phyloP scores from a whole-genome alignment of 331 rosid species.

The Spiraea crenata region DNA sequence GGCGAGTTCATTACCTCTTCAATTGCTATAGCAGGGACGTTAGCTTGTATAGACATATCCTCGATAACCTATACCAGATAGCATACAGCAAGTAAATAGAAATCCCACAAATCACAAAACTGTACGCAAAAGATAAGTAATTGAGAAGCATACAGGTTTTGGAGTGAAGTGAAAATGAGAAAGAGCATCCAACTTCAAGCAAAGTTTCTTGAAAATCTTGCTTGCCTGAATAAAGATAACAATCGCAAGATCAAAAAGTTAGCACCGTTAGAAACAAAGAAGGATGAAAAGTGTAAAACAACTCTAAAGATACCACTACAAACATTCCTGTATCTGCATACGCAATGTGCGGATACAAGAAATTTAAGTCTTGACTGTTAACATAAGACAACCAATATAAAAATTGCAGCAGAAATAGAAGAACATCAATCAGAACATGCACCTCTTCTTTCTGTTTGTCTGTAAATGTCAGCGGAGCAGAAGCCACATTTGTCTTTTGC shows the following conservation, averaged over 20 bases:
- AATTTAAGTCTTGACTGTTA: conserved; percentile 7
- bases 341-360: not conserved
- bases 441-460: conserved; percentile 87
- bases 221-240: conserved; percentile 60
- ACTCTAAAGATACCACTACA: conserved; percentile 15
- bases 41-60: conserved; percentile 76
- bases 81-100: conserved; percentile 18
- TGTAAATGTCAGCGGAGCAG: conserved; percentile 56
- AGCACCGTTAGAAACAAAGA: not conserved
- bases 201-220: conserved; percentile 67
- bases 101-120: not conserved
- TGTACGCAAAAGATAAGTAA: not conserved
- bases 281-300: not conserved
- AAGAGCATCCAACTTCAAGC: conserved; percentile 86
- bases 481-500: conserved; percentile 54
- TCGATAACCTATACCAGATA: conserved; percentile 70
- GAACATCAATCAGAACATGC: conserved; percentile 16
- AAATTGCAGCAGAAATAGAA: conserved; percentile 16
- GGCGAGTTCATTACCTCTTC: conserved; percentile 75
- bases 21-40: conserved; percentile 97
- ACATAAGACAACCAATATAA: conserved; percentile 7
- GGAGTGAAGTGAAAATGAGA: conserved; percentile 92
- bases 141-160: conserved; percentile 68
- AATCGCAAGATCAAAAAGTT: conserved; percentile 23
- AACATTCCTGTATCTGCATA: not conserved